phyloP scores from a whole-genome alignment of 202 grass and related monocot genomes.

The Schoenoplectus triqueter region DNA sequence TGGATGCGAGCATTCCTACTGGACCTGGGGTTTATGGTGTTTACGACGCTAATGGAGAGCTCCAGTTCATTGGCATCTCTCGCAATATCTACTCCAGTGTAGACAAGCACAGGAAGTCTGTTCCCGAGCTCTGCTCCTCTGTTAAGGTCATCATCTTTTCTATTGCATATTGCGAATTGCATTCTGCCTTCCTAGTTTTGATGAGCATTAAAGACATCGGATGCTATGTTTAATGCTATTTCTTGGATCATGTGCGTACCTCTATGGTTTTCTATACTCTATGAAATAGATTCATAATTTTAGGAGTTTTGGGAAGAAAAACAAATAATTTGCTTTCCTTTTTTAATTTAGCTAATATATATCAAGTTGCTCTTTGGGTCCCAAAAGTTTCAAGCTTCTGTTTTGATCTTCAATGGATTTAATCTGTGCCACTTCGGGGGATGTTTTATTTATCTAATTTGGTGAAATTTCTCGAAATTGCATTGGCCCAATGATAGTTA shows the following conservation, averaged over 20 bases:
- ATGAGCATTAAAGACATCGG: background rate
- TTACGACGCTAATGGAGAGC: conserved; percentile 55
- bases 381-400: background rate
- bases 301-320: background rate
- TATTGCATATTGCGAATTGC: background rate
- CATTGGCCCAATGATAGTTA: background rate
- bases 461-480: background rate
- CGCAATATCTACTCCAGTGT: conserved; percentile 69
- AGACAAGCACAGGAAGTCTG: conserved; percentile 59
- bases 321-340: background rate
- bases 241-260: no score
- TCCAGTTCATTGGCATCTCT: conserved; percentile 84
- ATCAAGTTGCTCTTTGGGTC: background rate
- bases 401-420: background rate
- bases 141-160: conserved; percentile 56
- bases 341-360: background rate
- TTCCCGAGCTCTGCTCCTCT: conserved; percentile 62
- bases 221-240: background rate
- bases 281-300: background rate
- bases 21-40: conserved; percentile 69
- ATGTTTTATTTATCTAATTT: background rate
- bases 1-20: conserved; percentile 46
- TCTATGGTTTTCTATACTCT: background rate
- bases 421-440: background rate
- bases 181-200: background rate